Evolutionary conservation across 345 rosid species (phyloP), one percentile per base, ranked within the genome.

Genomic region (Nephelium lappaceum): DNA sequence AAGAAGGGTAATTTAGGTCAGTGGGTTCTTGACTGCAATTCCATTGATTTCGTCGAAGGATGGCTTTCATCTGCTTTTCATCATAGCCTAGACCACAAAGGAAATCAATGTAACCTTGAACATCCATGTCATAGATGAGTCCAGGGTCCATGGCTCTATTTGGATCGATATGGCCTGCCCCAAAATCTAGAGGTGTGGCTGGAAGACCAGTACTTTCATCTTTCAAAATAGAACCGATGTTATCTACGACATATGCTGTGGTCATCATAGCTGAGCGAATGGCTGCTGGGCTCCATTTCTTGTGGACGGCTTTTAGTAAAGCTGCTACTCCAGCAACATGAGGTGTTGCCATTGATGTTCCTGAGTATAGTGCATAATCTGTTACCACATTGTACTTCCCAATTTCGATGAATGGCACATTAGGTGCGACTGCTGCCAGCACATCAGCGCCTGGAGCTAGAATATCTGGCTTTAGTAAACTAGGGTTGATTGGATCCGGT

Each of bases 291-390:
- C 82, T 84, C 84, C 87, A 86, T 18, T 76, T 64, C 11, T 80
- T 85, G 72, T 83, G 83, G 75, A 81, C 81, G 19, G 86, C 87
- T 83, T 81, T 88, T 45, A 87, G 67, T 69, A 89, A 69, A n/a
- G 93, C 86, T 25, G 88, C 87, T 21, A 87, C 81, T 57, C 92
- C 92, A 0, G 90, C 87, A 36, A 86, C 81, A 83, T 86, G 92
- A 62, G 91, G 93, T 19, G 91, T 81, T 24, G 91, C 85, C 90
- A 87, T 89, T 19, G 88, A 84, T 18, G 84, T 84, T 62, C 89
- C 91, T 0, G 88, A 83, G 66, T 47, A 4, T 3, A 84, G 25
- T 16, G 81, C 86, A 27, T 83, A 89, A 36, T 85, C 81, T 67
- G 85, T 73, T 41, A 67, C 83, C 16, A 85, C 43, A 24, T 42